Evolutionary conservation across 2,329 filamentous ascomycete species (phyloP).

Genomic region (Parastagonospora avenae): DNA sequence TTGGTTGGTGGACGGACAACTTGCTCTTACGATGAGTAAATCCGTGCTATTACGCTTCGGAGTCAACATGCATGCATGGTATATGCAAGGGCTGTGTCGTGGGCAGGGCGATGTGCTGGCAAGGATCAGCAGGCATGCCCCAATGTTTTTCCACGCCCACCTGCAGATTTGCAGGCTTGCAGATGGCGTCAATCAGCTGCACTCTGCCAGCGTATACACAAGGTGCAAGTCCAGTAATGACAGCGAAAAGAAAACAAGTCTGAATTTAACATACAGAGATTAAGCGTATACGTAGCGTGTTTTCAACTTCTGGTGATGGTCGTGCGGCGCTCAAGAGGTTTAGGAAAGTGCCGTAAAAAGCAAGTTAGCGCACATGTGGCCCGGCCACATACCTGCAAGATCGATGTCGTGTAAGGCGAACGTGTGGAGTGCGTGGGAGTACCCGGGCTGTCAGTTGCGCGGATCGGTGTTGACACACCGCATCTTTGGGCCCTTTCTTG

Average conservation of each 20-base stretch:
- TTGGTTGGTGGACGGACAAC: no score
- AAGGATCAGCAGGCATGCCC: slow-evolving; percentile 4
- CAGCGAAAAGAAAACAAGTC: no score
- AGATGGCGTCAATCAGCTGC: no score
- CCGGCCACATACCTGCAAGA: slow-evolving; percentile 1
- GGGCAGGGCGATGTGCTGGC: slow-evolving; percentile 5
- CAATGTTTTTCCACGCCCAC: no score
- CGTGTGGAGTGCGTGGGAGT: slow-evolving; percentile 4
- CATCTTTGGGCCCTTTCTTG: not conserved
- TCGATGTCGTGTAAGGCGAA: slow-evolving; percentile 2
- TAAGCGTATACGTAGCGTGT: no score
- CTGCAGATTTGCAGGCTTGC: no score
- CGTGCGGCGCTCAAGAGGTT: not conserved
- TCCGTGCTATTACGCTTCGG: no score
- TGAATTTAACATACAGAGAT: no score
- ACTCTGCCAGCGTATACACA: no score
- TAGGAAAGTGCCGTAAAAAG: slow-evolving; percentile 9
- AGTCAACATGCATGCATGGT: slow-evolving; percentile 3
- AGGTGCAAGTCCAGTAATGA: no score
- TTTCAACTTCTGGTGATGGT: not conserved
- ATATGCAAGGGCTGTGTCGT: not conserved
- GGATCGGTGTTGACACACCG: slow-evolving; percentile 4
- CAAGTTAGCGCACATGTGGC: not conserved
- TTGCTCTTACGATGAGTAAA: no score
- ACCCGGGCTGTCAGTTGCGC: slow-evolving; percentile 1